Base-by-base conservation (phyloP, 208 protist species). In the Acanthamoeba castellanii region DNA sequence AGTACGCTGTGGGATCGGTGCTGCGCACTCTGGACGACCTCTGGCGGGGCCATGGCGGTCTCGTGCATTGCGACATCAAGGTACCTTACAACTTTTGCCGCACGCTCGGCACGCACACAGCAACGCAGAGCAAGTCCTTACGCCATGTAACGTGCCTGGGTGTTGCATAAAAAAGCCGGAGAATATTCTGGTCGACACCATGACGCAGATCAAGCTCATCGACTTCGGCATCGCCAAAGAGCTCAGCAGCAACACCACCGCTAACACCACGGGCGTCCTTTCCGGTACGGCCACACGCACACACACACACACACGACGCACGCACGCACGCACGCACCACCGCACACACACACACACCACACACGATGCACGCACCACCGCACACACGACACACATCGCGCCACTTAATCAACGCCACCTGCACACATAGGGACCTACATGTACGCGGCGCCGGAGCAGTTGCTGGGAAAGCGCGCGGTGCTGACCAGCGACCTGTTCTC, bases 151-250 rank as follows among this genome's bases (percentile, higher is more conserved):
- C 37, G 37, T 42, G 37, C 37, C 37, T 42, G 37, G 1, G 37
- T 42, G 37, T 42, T 3, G 3, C 37, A 3, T 42, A 42, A 68
- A 66, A 16, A 68, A 85, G 78, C 78, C 78, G 14, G 78, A 85
- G 27, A 85, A 85, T 27, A 85, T 85, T 22, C 78, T 85, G 18
- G 45, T 85, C 11, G 78, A 85, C 47, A 85, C 34, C 27, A 59
- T 50, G 78, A 52, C 34, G 47, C 34, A 85, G 27, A 59, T 85
- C 45, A 85, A 85, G 78, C 78, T 85, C 47, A 85, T 85, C 30
- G 78, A 85, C 47, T 85, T 85, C 57, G 78, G 78, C 78, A 85
- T 85, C 78, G 34, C 78, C 78, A 85, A 59, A 25, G 45, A 85
- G 30, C 78, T 85, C 45, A n/a, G 14, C 78, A 57, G 45, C 78